Base-by-base conservation (phyloP, 805 yeast genomes). In the Suhomyces sp. region DNA sequence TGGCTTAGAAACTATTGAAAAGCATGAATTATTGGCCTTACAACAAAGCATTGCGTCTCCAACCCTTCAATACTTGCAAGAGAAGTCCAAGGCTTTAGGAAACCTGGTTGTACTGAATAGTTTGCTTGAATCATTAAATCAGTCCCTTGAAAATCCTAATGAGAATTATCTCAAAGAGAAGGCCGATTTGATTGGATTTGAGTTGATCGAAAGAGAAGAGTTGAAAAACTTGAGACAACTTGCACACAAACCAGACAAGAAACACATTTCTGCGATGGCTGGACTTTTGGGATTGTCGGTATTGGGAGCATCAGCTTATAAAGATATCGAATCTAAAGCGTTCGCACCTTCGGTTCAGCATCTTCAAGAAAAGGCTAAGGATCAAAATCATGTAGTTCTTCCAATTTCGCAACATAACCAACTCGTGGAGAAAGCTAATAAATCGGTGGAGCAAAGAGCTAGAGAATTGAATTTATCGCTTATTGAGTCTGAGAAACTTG, bases 401-500 rank as follows among this genome's bases (percentile, higher is more conserved):
- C 25, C 36, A 8, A 12, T 13, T 6, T 15, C 25, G 2, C 20
- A 24, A 8, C 36, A 26, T 20, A 11, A 26, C 11, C 16, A 26
- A 6, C 18, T 33, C 4, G 15, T 11, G 4, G 16, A 8, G 8
- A 20, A 19, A n/a, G 36, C 46, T 17, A 36, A 35, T 8, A 43
- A 41, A 24, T 39, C 40, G 19, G 25, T 47, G 19, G 44, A 42
- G 22, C 29, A 33, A 8, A 42, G 38, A 26, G 49, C 50, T 3
- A 34, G 32, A n/a, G 28, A 33, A 7, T 26, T 26, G 4, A 39
- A 43, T 6, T 25, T 46, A 36, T 14, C 34, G 7, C 36, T 44
- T 6, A 31, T 48, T 35, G 40, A 44, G 9, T 29, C 43, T 12
- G 25, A 33, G 6, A 51, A 52, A 15, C 50, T 51, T 24, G 44